Base-by-base conservation (phyloP, 108 stramenopile species). In the Tribonema minus region DNA sequence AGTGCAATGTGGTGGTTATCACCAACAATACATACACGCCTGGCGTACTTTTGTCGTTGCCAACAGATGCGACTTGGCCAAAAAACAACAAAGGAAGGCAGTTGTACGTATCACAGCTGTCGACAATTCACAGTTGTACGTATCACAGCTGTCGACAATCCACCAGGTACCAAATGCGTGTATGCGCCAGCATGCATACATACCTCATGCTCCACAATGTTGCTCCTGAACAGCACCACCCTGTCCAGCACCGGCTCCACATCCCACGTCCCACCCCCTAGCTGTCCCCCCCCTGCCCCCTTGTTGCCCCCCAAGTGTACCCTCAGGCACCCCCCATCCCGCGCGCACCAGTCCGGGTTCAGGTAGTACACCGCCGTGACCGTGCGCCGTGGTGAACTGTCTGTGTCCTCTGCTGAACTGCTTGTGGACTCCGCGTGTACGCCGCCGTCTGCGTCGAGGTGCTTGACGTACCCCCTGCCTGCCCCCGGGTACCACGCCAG, bases 341-440 rank as follows among this genome's bases (percentile, higher is more conserved):
- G 26, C 39, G 36, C 27, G 32, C 23, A 34, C 68, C 68, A 79
- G 28, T 70, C 41, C 2, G 61, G 77, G 37, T 79, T 79, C 3
- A 79, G 68, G 77, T 79, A 79, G 67, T 79, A 79, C 2, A 79
- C 25, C 20, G 34, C 68, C 3, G 68, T 79, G n/a, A 69, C 33
- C 76, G 20, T 25, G 60, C 60, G 60, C 60, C 1, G 23, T 12
- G 12, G 41, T 46, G 20, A 46, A 12, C 12, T 46, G 41, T 46
- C 23, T 46, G 41, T 20, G 23, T n/a, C n/a, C n/a, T n/a, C n/a
- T n/a, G n/a, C n/a, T n/a, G n/a, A n/a, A n/a, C n/a, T n/a, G n/a
- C n/a, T n/a, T n/a, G n/a, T n/a, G n/a, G n/a, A n/a, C n/a, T 67
- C 58, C 15, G 66, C 76, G 30, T 67, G 66, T 30, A 61, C 68